Conservation (phyloP, 139 green algal genomes). For the Tetraselmis chui region DNA sequence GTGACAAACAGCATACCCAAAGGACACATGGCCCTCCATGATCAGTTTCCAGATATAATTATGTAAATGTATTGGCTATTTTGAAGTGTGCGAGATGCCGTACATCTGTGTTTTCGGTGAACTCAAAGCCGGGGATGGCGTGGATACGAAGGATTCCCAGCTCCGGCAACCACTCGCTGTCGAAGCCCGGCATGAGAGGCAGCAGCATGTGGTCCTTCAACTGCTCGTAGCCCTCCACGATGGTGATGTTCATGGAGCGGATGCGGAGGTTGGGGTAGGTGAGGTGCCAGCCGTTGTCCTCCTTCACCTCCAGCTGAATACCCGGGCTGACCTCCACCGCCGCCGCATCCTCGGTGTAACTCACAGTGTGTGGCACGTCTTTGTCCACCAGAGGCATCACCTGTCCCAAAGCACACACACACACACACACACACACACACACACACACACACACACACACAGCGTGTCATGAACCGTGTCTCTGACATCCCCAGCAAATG, state of each 20-base stretch:
- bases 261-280: background rate
- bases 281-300: background rate
- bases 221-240: background rate
- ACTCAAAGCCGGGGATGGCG: background rate
- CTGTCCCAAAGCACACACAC: background rate
- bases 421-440: too few species aligned
- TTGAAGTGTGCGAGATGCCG: too few species aligned
- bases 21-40: too few species aligned
- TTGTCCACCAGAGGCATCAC: background rate
- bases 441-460: too few species aligned
- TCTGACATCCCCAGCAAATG: too few species aligned
- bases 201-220: background rate
- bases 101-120: background rate
- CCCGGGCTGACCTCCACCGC: background rate
- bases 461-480: too few species aligned
- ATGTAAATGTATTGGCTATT: too few species aligned
- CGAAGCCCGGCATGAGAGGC: background rate
- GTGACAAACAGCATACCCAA: too few species aligned
- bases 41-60: too few species aligned
- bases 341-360: background rate
- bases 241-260: background rate
- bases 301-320: background rate
- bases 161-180: background rate
- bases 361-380: background rate
- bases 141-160: background rate